Percentiles rank a stretch among this genome's conserved stretches.
phyloP scores from a whole-genome alignment of 768 basidiomycete genomes.

The Psilocybe tampanensis region DNA sequence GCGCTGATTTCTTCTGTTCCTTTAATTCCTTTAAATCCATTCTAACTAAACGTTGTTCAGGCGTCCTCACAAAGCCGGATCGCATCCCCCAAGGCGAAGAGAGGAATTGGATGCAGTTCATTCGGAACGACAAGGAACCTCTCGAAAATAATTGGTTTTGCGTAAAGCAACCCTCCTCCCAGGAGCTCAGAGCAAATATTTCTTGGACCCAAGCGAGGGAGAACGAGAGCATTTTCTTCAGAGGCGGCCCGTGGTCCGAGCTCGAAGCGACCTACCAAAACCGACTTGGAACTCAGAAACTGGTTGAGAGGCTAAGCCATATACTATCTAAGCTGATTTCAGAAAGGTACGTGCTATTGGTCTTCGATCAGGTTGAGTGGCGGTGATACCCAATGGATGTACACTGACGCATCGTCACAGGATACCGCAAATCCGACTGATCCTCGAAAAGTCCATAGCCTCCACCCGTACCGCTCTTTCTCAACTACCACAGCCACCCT shows the following conservation, averaged over 20 bases:
- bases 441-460: conserved; percentile 48
- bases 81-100: conserved; percentile 50
- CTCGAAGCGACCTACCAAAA: conserved; percentile 51
- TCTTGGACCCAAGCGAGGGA: conserved; percentile 65
- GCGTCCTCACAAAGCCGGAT: conserved; percentile 66
- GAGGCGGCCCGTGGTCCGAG: conserved; percentile 53
- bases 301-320: conserved; percentile 58
- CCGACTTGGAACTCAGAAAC: conserved; percentile 56
- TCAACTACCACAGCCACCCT: conserved; percentile 51
- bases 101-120: conserved; percentile 54
- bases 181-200: conserved; percentile 48
- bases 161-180: conserved; percentile 55
- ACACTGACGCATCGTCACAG: conserved; percentile 35
- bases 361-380: not conserved
- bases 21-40: not conserved
- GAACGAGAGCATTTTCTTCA: conserved; percentile 60
- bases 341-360: conserved; percentile 43
- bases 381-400: not conserved
- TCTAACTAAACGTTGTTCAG: conserved; percentile 37
- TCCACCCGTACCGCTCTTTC: conserved; percentile 35
- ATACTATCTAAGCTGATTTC: conserved; percentile 66
- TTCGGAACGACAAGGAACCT: conserved; percentile 52
- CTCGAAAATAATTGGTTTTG: conserved; percentile 62
- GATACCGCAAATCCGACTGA: conserved; percentile 62
- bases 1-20: not conserved